These are phyloP conservation scores for Nakazawaea sp. DNA, from an alignment of 805 yeast species.

Conservation along the genomic window DNA sequence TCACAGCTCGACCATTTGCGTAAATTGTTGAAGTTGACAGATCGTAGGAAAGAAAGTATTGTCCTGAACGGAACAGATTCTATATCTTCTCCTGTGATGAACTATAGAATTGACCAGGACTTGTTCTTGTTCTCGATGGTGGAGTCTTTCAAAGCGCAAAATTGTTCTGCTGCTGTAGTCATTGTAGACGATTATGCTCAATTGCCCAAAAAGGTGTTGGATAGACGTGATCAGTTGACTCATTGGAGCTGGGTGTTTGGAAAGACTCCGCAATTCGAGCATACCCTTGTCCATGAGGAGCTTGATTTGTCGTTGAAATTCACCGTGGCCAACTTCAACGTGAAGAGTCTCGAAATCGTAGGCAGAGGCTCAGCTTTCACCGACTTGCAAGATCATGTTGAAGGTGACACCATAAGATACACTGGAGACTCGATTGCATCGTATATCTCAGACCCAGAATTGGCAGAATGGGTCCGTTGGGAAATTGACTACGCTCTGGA, in stretches of 20 bases:
- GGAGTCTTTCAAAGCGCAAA: slow-evolving; percentile 27
- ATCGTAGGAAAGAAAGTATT: slow-evolving; percentile 15
- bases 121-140: slow-evolving; percentile 40
- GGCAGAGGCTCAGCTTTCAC: slow-evolving; percentile 13
- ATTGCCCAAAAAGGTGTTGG: slow-evolving; percentile 30
- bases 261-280: slow-evolving; percentile 66
- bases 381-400: slow-evolving; percentile 11
- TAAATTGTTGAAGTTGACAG: slow-evolving; percentile 39
- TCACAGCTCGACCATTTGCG: slow-evolving; percentile 57
- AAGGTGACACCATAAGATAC: slow-evolving; percentile 13
- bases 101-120: slow-evolving; percentile 40
- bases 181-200: slow-evolving; percentile 18
- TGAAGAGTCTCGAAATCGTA: slow-evolving; percentile 21
- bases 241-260: slow-evolving; percentile 76
- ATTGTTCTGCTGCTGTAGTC: slow-evolving; percentile 12
- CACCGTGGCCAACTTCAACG: slow-evolving; percentile 44
- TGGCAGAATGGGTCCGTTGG: slow-evolving; percentile 19
- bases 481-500: slow-evolving; percentile 19
- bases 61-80: slow-evolving; percentile 48
- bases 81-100: slow-evolving; percentile 74
- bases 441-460: slow-evolving; percentile 11
- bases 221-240: slow-evolving; percentile 33
- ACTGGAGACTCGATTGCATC: slow-evolving; percentile 14
- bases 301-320: slow-evolving; percentile 28
- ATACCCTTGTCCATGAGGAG: slow-evolving; percentile 27